Evolutionary conservation across 768 basidiomycete species (phyloP).

Genomic region (Cystobasidium onofrii): DNA sequence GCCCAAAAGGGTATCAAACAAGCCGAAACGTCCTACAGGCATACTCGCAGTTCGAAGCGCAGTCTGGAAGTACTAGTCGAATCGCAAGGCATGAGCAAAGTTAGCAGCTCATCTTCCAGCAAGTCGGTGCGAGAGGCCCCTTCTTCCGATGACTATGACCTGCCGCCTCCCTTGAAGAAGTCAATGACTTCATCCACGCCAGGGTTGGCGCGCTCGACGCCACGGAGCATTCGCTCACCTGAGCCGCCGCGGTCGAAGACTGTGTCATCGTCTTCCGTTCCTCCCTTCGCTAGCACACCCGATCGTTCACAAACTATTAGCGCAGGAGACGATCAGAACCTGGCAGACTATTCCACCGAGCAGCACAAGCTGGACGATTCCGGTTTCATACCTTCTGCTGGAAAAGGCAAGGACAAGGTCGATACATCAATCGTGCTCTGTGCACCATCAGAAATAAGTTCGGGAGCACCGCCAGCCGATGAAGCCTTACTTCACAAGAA

Average conservation of each 20-base stretch:
- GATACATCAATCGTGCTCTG: not conserved
- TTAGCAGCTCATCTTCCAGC: not conserved
- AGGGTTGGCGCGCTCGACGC: not conserved
- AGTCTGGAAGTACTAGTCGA: not conserved
- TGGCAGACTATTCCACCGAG: not conserved
- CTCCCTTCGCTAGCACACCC: not conserved
- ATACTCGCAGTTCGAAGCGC: constrained; percentile 18
- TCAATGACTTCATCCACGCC: not conserved
- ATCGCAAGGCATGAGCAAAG: not conserved
- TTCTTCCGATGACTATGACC: not conserved
- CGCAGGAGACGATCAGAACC: not conserved
- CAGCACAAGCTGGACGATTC: not conserved
- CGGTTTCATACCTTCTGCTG: constrained; percentile 8
- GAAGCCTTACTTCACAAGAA: not conserved
- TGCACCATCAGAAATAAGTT: not conserved
- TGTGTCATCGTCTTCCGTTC: not conserved
- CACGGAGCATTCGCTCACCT: not conserved
- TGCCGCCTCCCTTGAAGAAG: not conserved
- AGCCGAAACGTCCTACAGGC: constrained; percentile 22
- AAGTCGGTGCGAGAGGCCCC: not conserved
- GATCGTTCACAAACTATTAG: not conserved
- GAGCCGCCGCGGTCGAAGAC: not conserved
- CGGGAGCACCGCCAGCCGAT: too few relatives aligned
- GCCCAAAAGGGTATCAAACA: not conserved
- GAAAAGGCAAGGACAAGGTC: not conserved